Evolutionary conservation across 2,329 filamentous ascomycete genomes (phyloP), one percentile per base, ranked within the genome.

Genomic region (Ceratocystis smalleyi): DNA sequence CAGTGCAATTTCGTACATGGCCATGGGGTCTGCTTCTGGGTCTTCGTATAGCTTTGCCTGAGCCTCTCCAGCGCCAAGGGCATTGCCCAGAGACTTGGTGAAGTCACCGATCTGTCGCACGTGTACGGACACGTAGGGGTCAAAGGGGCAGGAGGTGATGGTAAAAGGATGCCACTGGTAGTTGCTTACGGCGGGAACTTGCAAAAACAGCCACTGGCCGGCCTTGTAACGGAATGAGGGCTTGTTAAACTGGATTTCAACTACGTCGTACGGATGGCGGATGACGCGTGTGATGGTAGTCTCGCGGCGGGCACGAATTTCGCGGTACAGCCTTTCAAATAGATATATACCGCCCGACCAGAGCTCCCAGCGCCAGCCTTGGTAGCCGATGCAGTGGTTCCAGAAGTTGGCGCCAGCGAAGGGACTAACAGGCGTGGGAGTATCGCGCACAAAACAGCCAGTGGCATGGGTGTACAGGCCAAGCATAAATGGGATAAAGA

Each of bases 321-420:
- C 94, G 65, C 94, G 89, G 75, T 92, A 97, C 0, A 99, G 77
- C 68, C 94, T 86, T 75, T 99, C 94, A 35, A 85, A 72, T 32
- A 99, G 79, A 74, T 99, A 99, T 60, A 97, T 76, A 49, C 81
- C 89, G 68, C 91, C 94, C 6, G 86, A 89, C 70, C 87, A 85
- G 7, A 97, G 81, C 77, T 97, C 94, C 91, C 94, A 99, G 73
- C 94, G 83, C 94, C 94, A 99, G 60, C 94, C 92, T 70, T 96
- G 82, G 72, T 99, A 99, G 49, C 94, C 94, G 66, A 97, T 82
- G 74, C 94, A 99, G 74, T 97, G 92, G 43, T 80, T 77, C 94
- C 94, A 97, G 77, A 94, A 97, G 43, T 80, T 72, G 1, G 84
- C 77, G 1, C 89, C 88, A 15, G 88, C 91, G 68, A 99, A 94